A percentile compares a stretch with the other conserved stretches of the same genome.
phyloP scores from a whole-genome alignment of 2,329 filamentous ascomycete species.

The Colletotrichum camelliae region DNA sequence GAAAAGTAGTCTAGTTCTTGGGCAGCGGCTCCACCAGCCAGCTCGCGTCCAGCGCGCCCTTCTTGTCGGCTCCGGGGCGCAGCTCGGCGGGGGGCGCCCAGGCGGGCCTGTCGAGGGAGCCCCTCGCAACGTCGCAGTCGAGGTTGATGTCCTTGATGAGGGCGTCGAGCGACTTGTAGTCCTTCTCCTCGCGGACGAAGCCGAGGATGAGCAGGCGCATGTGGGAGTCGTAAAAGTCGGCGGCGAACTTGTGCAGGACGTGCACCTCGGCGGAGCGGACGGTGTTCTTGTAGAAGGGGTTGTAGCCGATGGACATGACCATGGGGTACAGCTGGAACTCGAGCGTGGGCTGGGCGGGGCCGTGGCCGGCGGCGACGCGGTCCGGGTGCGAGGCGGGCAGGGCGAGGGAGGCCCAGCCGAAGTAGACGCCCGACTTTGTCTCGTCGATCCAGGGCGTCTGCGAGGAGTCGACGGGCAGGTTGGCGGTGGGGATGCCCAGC shows the following conservation, averaged over 20 bases:
- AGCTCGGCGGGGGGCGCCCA: slow-evolving; percentile 56
- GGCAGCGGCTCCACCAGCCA: slow-evolving; percentile 42
- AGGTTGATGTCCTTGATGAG: slow-evolving; percentile 86
- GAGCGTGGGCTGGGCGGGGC: slow-evolving; percentile 29
- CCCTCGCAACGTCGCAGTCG: slow-evolving; percentile 83
- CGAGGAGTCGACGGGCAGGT: slow-evolving; percentile 76
- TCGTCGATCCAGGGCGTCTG: slow-evolving; percentile 64
- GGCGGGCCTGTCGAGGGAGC: slow-evolving; percentile 70
- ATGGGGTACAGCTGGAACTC: slow-evolving; percentile 70
- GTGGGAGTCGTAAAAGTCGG: slow-evolving; percentile 84
- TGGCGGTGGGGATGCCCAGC: slow-evolving; percentile 96
- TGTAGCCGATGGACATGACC: slow-evolving; percentile 95
- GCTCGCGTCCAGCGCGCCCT: slow-evolving; percentile 37
- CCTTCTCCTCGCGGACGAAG: slow-evolving; percentile 86
- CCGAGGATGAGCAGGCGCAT: slow-evolving; percentile 84
- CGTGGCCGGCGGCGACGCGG: slow-evolving; percentile 24
- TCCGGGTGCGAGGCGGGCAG: slow-evolving; percentile 57
- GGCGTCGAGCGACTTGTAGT: slow-evolving; percentile 84
- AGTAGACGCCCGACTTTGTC: slow-evolving; percentile 85
- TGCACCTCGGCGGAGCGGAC: slow-evolving; percentile 89
- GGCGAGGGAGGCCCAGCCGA: slow-evolving; percentile 83
- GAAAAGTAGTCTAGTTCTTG: background rate
- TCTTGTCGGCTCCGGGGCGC: slow-evolving; percentile 25
- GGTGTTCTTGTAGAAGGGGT: slow-evolving; percentile 95
- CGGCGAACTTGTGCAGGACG: slow-evolving; percentile 76